Base-by-base conservation (phyloP, 1,284 basidiomycete genomes). In the Ganoderma sinense region DNA sequence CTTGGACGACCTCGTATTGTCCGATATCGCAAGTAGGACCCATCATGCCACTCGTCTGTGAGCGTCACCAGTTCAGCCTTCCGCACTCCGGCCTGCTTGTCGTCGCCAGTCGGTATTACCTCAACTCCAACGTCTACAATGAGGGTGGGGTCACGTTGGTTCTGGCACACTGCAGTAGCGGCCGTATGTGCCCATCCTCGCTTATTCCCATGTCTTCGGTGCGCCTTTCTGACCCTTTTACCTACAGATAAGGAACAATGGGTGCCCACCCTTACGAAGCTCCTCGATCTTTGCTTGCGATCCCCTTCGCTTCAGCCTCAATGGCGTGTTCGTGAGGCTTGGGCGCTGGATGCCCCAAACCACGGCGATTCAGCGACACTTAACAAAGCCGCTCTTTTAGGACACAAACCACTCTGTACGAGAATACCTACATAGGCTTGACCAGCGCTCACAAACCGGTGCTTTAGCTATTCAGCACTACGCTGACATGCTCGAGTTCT, bases 211-310 rank as follows among this genome's bases (percentile, higher is more conserved):
- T 18, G 0, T 4, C 10, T 33, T 18, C 11, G 14, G 6, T 13
- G 29, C 39, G n/a, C 16, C 41, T 13, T 33, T 20, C 26, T 43
- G 18, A 41, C 23, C 20, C 13, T 36, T 36, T 8, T 3, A 20
- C 16, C 5, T 20, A 2, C 53, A 88, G 87, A 86, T 68, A 88
- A 88, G 73, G 87, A 88, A 72, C 82, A 86, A 72, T 89, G 88
- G 82, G 85, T 87, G 62, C 80, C 83, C 0, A 75, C 81, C 7
- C 80, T 89, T 7, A 70, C 79, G n/a, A 75, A 74, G 13, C 73
- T 88, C 6, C 84, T 87, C 71, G 58, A 73, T 16, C 71, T 79
- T 31, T 67, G 29, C 76, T 81, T 65, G 64, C 73, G n/a, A 39
- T 64, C 48, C 73, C 78, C 74, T 56, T 74, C 67, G 53, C 62